phyloP scores from a whole-genome alignment of 2,329 filamentous ascomycete genomes.

The Chaetomium sp. region DNA sequence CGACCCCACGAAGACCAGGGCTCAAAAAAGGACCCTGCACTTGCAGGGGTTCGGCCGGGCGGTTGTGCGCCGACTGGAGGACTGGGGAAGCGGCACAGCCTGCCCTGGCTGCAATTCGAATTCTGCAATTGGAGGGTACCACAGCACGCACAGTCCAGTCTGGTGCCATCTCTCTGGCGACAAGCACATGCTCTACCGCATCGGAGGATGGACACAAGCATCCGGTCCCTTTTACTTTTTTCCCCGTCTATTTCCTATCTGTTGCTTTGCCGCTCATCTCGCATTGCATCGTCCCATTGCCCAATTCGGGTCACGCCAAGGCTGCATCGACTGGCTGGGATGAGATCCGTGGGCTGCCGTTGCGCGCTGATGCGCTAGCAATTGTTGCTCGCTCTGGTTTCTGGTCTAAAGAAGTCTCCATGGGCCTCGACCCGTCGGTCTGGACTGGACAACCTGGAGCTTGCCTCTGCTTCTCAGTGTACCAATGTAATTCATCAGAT shows the following conservation, averaged over 20 bases:
- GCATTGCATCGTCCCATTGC: conserved; percentile 30
- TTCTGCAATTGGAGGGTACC: not conserved
- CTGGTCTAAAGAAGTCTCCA: not conserved
- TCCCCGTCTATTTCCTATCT: not conserved
- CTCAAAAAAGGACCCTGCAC: conserved; percentile 9
- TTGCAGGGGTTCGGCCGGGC: not conserved
- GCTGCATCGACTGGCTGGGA: conserved; percentile 19
- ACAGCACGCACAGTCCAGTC: not conserved
- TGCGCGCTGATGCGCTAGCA: not conserved
- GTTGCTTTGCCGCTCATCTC: conserved; percentile 4
- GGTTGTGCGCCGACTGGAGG: conserved; percentile 8
- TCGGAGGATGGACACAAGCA: not conserved
- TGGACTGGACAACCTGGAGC: too few species aligned
- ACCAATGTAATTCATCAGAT: not conserved
- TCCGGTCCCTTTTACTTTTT: conserved; percentile 1
- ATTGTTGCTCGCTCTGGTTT: not conserved
- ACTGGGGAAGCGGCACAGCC: conserved; percentile 6
- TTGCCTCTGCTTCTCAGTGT: not conserved
- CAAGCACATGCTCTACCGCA: not conserved
- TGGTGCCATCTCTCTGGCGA: not conserved
- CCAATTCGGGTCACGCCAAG: conserved; percentile 27
- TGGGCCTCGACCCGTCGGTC: not conserved
- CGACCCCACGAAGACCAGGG: conserved; percentile 8
- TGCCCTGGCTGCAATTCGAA: conserved; percentile 5
- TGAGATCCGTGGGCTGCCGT: conserved; percentile 13